phyloP scores from a whole-genome alignment of 192 early-diverging fungal species.

The Backusella westeae region DNA sequence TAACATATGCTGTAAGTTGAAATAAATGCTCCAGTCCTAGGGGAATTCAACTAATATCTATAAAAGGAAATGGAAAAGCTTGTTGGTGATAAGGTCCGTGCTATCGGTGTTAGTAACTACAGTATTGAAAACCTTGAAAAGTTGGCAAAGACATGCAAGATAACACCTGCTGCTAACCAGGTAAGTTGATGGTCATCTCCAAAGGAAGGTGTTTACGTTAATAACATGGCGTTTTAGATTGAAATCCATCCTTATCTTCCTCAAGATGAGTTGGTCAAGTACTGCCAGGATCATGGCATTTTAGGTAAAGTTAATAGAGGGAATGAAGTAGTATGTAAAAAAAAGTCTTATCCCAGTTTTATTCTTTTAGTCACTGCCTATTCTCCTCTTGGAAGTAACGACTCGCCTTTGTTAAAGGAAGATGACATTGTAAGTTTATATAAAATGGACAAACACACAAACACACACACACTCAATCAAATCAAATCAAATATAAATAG shows the following conservation, averaged over 20 bases:
- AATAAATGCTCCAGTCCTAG: conserved; percentile 31
- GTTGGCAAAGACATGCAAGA: conserved; percentile 14
- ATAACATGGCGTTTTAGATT: conserved; percentile 43
- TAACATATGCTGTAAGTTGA: conserved; percentile 44
- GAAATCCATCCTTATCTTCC: conserved; percentile 64
- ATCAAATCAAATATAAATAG: not conserved
- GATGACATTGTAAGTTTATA: conserved; percentile 17
- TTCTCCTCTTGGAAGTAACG: conserved; percentile 67
- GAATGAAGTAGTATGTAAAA: conserved; percentile 35
- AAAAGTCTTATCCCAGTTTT: conserved; percentile 18
- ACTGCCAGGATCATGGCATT: conserved; percentile 53
- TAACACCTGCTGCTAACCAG: conserved; percentile 55
- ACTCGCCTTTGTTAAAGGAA: conserved; percentile 26
- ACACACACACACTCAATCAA: not conserved
- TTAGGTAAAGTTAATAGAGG: conserved; percentile 43
- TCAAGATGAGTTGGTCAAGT: conserved; percentile 55
- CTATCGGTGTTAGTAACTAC: conserved; percentile 65
- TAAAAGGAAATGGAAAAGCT: conserved; percentile 32
- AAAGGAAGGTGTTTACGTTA: not conserved
- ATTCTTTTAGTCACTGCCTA: conserved; percentile 65
- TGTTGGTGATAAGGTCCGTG: conserved; percentile 43
- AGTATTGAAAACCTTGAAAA: conserved; percentile 32
- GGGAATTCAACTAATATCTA: conserved; percentile 25
- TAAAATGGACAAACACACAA: not conserved
- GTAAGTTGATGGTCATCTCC: not conserved